Evolutionary conservation across 164 flowering plant genomes (phyloP), one percentile per base, ranked within the genome.

Genomic region (Kalanchoe fedtschenkoi): DNA sequence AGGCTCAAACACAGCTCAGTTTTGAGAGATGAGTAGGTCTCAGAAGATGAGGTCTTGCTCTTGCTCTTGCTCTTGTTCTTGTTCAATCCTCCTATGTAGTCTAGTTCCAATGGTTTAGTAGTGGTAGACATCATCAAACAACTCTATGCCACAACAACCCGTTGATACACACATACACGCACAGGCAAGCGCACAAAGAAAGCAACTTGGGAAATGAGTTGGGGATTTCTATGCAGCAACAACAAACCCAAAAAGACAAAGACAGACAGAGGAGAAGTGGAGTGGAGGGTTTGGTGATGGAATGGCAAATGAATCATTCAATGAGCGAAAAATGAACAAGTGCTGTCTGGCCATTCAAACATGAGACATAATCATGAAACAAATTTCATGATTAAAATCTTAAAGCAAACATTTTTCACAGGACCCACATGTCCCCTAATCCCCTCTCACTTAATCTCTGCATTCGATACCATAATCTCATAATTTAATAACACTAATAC

Each of bases 1-100:
- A 58, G 38, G 24, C 61, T 34, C 21, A 58, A 22, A 8, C 61
- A 30, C 35, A 58, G 35, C 39, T 58, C 61, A 58, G 61, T 58
- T 34, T 32, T 47, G 28, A 47, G 28, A 47, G 28, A 47, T 47
- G 54, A 21, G 54, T 21, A 7, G 28, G 11, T n/a, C 24, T 44
- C 51, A 44, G 51, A n/a, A 44, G 51, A 6, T 44, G 51, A 10
- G 51, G 21, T 44, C 6, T n/a, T 17, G 51, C 51, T 44, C 51
- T 4, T 2, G 4, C 51, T n/a, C 51, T n/a, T 21, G 10, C 54
- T 47, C 26, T n/a, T n/a, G n/a, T n/a, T n/a, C n/a, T n/a, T n/a
- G n/a, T n/a, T n/a, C n/a, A n/a, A n/a, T n/a, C n/a, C n/a, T n/a
- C n/a, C n/a, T n/a, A n/a, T n/a, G n/a, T n/a, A n/a, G n/a, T n/a